These are phyloP conservation scores for Penicillium nordicum DNA, from an alignment of 2,329 filamentous ascomycete species.

Conservation along the genomic window DNA sequence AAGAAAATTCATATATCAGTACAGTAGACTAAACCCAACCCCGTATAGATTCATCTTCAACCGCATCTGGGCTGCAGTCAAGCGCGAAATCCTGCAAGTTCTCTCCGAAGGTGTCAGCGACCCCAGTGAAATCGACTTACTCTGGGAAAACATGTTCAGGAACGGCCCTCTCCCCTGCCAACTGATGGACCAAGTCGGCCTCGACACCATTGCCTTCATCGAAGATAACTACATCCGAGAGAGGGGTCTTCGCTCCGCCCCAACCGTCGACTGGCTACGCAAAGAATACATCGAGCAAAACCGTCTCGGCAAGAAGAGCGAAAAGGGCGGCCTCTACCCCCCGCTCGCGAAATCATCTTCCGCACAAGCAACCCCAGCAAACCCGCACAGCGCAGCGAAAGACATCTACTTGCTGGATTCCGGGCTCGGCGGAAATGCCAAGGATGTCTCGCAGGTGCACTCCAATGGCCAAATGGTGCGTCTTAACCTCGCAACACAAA, in stretches of 20 bases:
- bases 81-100: slow-evolving; percentile 51
- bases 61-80: slow-evolving; percentile 55
- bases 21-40: background rate
- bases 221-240: slow-evolving; percentile 54
- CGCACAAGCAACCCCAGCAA: slow-evolving; percentile 5
- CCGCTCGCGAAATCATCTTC: slow-evolving; percentile 11
- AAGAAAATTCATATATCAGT: background rate
- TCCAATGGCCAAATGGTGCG: slow-evolving; percentile 18
- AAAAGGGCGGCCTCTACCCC: slow-evolving; percentile 43
- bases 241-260: slow-evolving; percentile 36
- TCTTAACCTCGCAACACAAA: slow-evolving; percentile 16
- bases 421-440: slow-evolving; percentile 21
- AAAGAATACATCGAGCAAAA: slow-evolving; percentile 47
- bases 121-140: slow-evolving; percentile 47
- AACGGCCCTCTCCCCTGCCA: slow-evolving; percentile 30
- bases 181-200: slow-evolving; percentile 50
- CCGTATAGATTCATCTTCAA: slow-evolving; percentile 50
- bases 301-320: slow-evolving; percentile 40
- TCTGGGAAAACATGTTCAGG: slow-evolving; percentile 41
- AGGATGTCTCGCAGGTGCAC: slow-evolving; percentile 14
- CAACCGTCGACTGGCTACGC: slow-evolving; percentile 46
- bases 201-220: slow-evolving; percentile 54
- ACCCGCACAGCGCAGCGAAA: slow-evolving; percentile 8
- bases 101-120: slow-evolving; percentile 50
- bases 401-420: slow-evolving; percentile 25